These are phyloP conservation scores for Suhomyces sp. DNA, from an alignment of 805 yeast genomes.

Conservation along the genomic window DNA sequence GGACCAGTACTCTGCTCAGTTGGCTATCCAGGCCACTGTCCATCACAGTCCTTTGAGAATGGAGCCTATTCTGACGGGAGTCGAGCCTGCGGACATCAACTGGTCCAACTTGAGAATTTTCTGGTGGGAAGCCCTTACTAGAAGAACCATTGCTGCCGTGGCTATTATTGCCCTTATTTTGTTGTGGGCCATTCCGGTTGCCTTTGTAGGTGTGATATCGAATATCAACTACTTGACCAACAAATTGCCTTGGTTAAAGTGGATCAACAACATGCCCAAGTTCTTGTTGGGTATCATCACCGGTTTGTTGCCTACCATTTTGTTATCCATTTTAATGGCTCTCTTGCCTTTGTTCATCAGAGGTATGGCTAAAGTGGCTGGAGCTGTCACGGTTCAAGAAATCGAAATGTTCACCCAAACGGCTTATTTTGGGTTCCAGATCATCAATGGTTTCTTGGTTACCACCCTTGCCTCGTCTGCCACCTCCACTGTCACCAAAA, in stretches of 20 bases:
- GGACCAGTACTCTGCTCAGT: slow-evolving; percentile 70
- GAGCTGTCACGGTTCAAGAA: slow-evolving; percentile 66
- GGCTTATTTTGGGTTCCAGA: slow-evolving; percentile 89
- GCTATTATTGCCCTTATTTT: slow-evolving; percentile 55
- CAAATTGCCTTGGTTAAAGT: slow-evolving; percentile 69
- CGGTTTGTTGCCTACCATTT: slow-evolving; percentile 79
- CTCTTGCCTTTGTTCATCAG: slow-evolving; percentile 83
- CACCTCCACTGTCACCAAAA: slow-evolving; percentile 70
- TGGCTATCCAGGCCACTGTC: slow-evolving; percentile 61
- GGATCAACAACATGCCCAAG: slow-evolving; percentile 70
- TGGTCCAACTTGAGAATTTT: slow-evolving; percentile 75
- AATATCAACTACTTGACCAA: slow-evolving; percentile 73
- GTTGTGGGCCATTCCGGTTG: slow-evolving; percentile 86
- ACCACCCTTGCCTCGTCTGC: slow-evolving; percentile 81
- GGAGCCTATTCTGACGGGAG: slow-evolving; percentile 58
- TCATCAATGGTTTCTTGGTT: slow-evolving; percentile 83
- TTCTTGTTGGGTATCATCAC: slow-evolving; percentile 79
- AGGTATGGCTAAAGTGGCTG: slow-evolving; percentile 70
- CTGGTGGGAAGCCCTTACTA: slow-evolving; percentile 72
- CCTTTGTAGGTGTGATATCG: slow-evolving; percentile 93
- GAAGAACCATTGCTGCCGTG: slow-evolving; percentile 50
- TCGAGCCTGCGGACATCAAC: slow-evolving; percentile 58
- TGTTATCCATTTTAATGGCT: slow-evolving; percentile 79
- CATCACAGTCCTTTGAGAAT: slow-evolving; percentile 67
- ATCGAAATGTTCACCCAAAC: slow-evolving; percentile 81